These are phyloP conservation scores for Solanum corneliomulleri DNA, from an alignment of 257 asterid genomes.

Conservation along the genomic window DNA sequence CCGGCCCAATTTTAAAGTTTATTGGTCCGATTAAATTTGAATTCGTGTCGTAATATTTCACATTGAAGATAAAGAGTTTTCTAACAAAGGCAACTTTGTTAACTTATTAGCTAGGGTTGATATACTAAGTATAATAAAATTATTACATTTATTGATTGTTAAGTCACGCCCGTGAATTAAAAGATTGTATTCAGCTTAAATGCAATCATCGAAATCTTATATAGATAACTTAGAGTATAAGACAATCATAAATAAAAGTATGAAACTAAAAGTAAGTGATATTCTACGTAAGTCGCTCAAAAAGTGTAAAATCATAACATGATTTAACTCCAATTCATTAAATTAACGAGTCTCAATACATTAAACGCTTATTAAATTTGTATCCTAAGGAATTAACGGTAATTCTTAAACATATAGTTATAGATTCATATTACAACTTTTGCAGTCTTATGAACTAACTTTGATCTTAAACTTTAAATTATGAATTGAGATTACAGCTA, in stretches of 20 bases:
- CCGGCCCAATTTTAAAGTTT: background rate
- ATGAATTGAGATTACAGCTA: no score
- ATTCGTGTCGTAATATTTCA: no score
- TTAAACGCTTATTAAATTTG: no score
- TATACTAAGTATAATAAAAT: background rate
- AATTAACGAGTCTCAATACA: background rate
- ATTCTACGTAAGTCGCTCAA: no score
- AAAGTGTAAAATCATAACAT: background rate
- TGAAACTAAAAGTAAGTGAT: background rate
- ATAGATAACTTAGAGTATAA: background rate
- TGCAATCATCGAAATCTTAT: background rate
- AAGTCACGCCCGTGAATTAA: background rate
- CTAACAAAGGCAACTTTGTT: no score
- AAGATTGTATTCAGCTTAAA: background rate
- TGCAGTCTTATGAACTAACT: background rate
- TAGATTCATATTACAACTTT: no score
- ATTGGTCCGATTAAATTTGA: no score
- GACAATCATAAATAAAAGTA: background rate
- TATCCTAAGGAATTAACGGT: background rate
- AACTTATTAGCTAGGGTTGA: background rate
- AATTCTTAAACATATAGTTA: no score
- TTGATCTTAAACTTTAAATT: no score
- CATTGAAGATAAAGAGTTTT: no score
- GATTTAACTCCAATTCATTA: background rate
- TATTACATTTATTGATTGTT: no score